Conservation (phyloP, 306 rosid species). For the Carpinus viminea region DNA sequence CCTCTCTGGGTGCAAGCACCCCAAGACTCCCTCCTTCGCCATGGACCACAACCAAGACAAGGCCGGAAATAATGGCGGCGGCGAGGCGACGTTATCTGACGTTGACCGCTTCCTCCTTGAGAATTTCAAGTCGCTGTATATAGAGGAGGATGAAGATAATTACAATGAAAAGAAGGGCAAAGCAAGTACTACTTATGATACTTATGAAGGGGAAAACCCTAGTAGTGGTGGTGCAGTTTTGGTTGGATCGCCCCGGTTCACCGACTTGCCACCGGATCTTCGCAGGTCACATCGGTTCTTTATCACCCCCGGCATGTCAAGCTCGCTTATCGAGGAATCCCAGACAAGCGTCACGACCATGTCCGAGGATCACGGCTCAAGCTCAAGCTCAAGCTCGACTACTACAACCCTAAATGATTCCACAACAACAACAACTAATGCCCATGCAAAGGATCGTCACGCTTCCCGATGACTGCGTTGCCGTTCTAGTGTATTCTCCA, state of each 20-base stretch:
- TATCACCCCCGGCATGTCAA: conserved; percentile 35
- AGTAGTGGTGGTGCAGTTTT: not conserved
- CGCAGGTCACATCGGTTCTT: conserved; percentile 52
- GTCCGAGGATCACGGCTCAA: conserved; percentile 39
- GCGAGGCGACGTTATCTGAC: conserved; percentile 64
- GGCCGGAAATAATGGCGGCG: conserved; percentile 3
- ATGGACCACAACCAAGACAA: conserved; percentile 25
- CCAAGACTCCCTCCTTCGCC: conserved; percentile 62
- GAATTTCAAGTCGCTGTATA: conserved; percentile 68
- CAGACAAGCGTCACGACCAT: conserved; percentile 32
- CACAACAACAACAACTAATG: conserved; percentile 1
- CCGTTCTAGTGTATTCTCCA: conserved; percentile 50
- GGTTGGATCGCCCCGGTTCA: conserved; percentile 45
- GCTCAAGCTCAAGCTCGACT: conserved; percentile 23
- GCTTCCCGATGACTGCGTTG: conserved; percentile 52
- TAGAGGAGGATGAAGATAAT: conserved; percentile 32
- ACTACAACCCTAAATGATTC: conserved; percentile 18
- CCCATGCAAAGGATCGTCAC: not conserved
- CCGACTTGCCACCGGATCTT: conserved; percentile 36
- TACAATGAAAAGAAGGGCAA: not conserved
- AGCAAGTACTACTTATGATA: not conserved
- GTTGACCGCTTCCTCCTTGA: conserved; percentile 69
- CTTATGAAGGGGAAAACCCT: not conserved
- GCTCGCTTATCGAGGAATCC: conserved; percentile 47
- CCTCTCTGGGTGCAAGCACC: conserved; percentile 53